Evolutionary conservation across 2,329 filamentous ascomycete genomes (phyloP).

Genomic region (Ophiostoma himal-ulmi): DNA sequence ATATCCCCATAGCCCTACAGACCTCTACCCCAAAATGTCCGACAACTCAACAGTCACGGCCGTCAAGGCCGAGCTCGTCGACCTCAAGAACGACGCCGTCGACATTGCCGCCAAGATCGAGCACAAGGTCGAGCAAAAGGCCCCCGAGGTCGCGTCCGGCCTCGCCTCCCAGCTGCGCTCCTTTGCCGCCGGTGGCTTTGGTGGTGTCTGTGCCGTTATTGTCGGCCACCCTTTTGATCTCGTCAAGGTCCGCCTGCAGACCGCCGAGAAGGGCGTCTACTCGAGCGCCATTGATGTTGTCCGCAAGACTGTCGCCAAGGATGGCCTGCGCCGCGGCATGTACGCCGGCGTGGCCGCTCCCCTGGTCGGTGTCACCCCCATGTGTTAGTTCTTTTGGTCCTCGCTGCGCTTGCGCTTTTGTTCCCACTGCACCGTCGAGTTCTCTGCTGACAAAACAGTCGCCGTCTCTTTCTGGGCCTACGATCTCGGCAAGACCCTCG

Average conservation of each 20-base stretch:
- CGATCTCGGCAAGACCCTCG: slow-evolving; percentile 87
- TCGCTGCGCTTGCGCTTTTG: not conserved
- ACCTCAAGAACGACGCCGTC: slow-evolving; percentile 38
- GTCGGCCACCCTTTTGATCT: slow-evolving; percentile 96
- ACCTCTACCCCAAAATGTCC: slow-evolving; percentile 7
- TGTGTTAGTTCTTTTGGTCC: slow-evolving; percentile 65
- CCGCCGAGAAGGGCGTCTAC: slow-evolving; percentile 90
- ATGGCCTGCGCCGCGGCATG: slow-evolving; percentile 72
- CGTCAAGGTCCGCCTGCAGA: slow-evolving; percentile 96
- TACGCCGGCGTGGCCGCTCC: slow-evolving; percentile 98
- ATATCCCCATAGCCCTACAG: not conserved
- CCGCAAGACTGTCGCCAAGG: slow-evolving; percentile 75
- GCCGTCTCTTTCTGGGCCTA: slow-evolving; percentile 78
- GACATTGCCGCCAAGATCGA: slow-evolving; percentile 18
- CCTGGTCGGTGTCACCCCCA: slow-evolving; percentile 90
- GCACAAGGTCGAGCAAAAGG: slow-evolving; percentile 12
- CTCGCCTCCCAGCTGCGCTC: slow-evolving; percentile 60
- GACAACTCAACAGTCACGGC: slow-evolving; percentile 31
- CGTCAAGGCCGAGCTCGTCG: slow-evolving; percentile 39
- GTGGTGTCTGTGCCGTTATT: slow-evolving; percentile 86
- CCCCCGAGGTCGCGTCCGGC: slow-evolving; percentile 31
- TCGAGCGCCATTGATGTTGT: slow-evolving; percentile 87
- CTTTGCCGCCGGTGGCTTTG: slow-evolving; percentile 82
- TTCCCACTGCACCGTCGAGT: not conserved
- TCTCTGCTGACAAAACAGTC: slow-evolving; percentile 39